A percentile compares a stretch with the other conserved stretches of the same genome.
Conservation (phyloP, 2,329 filamentous ascomycete species). For the Colletotrichum musicola region DNA sequence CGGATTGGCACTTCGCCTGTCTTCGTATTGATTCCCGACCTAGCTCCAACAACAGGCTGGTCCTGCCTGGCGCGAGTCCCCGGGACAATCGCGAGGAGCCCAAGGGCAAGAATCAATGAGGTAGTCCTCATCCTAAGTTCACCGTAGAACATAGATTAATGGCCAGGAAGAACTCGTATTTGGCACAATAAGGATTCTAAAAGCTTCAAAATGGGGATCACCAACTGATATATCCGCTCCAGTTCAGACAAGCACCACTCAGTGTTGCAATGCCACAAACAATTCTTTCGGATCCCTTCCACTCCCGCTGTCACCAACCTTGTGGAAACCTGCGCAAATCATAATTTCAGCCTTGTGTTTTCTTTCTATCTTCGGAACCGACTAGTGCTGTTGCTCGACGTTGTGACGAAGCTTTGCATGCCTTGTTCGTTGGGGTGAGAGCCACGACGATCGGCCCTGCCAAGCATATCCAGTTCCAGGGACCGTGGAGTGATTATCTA, state of each 20-base stretch:
- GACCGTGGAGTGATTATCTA: background rate
- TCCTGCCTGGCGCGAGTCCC: slow-evolving; percentile 6
- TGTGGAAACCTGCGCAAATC: slow-evolving; percentile 18
- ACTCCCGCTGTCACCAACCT: slow-evolving; percentile 28
- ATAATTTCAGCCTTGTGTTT: background rate
- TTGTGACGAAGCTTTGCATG: slow-evolving; percentile 1
- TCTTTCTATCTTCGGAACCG: slow-evolving; percentile 7
- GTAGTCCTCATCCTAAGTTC: slow-evolving; percentile 1
- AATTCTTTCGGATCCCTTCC: slow-evolving; percentile 3
- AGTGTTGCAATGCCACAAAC: slow-evolving; percentile 8
- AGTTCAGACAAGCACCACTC: background rate
- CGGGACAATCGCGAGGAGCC: slow-evolving; percentile 16
- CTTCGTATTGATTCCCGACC: slow-evolving; percentile 49
- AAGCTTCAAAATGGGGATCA: background rate
- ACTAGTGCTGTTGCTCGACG: slow-evolving; percentile 20
- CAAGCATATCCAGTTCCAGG: background rate
- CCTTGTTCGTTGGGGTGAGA: background rate
- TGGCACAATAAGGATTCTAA: background rate
- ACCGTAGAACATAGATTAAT: background rate
- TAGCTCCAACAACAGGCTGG: slow-evolving; percentile 53
- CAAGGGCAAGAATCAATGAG: background rate
- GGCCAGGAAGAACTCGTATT: background rate
- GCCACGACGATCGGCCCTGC: background rate
- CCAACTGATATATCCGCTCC: background rate
- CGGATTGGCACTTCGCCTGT: slow-evolving; percentile 59